These are phyloP conservation scores for Hypoxylon sp. DNA, from an alignment of 2,329 filamentous ascomycete genomes.

Conservation along the genomic window DNA sequence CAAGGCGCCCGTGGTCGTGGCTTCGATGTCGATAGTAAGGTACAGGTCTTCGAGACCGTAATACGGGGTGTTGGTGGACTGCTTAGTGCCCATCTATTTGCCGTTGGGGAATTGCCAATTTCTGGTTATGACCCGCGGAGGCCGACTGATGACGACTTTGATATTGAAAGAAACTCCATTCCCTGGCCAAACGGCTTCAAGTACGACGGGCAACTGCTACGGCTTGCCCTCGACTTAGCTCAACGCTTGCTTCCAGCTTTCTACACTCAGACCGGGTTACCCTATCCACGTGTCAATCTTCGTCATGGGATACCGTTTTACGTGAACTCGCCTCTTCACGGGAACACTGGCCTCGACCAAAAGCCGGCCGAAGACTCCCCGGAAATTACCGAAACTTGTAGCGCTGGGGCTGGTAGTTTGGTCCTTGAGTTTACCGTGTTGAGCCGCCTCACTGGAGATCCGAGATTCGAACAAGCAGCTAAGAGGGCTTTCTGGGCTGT, in stretches of 20 bases:
- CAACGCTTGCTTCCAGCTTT: conserved; percentile 91
- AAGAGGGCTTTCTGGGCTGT: conserved; percentile 98
- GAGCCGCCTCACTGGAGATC: conserved; percentile 87
- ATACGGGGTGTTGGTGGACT: conserved; percentile 93
- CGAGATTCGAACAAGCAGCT: conserved; percentile 88
- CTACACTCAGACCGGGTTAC: conserved; percentile 89
- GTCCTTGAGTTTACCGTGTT: conserved; percentile 94
- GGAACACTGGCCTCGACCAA: conserved; percentile 62
- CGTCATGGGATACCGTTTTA: conserved; percentile 94
- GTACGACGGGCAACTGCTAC: conserved; percentile 90
- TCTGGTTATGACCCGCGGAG: conserved; percentile 76
- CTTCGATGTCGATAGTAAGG: conserved; percentile 97
- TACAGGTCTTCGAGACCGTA: conserved; percentile 98
- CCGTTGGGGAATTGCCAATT: conserved; percentile 90
- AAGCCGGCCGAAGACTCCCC: conserved; percentile 59
- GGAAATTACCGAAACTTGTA: conserved; percentile 96
- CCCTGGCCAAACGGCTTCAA: conserved; percentile 81
- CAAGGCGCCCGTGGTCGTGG: conserved; percentile 81
- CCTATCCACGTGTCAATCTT: conserved; percentile 94
- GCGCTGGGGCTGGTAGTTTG: conserved; percentile 94
- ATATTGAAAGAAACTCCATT: conserved; percentile 69
- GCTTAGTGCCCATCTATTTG: conserved; percentile 93
- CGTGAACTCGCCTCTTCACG: conserved; percentile 83
- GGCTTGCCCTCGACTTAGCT: conserved; percentile 89
- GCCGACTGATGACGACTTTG: conserved; percentile 61